Evolutionary conservation across 1,284 basidiomycete genomes (phyloP).

Genomic region (Rhodofomes roseus): DNA sequence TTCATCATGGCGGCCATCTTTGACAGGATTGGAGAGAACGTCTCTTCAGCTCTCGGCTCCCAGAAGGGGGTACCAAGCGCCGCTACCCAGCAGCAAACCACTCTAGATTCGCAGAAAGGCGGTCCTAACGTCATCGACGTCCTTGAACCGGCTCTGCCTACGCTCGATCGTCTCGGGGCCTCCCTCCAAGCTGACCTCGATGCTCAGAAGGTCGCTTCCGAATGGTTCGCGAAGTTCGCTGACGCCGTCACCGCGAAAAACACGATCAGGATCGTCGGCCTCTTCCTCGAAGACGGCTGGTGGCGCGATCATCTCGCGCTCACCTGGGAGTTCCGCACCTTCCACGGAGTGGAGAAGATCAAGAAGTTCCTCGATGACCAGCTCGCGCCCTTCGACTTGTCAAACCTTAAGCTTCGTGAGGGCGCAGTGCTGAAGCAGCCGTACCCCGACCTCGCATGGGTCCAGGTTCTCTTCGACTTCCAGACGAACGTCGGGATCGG

Average conservation of each 20-base stretch:
- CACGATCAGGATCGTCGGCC: conserved; percentile 30
- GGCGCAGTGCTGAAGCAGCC: conserved; percentile 33
- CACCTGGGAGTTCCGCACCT: conserved; percentile 60
- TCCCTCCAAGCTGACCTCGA: conserved; percentile 32
- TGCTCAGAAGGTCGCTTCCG: conserved; percentile 32
- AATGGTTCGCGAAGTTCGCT: conserved; percentile 46
- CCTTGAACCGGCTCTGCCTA: conserved; percentile 33
- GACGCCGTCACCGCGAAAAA: conserved; percentile 32
- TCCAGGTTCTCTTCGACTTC: conserved; percentile 51
- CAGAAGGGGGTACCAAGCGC: neutral
- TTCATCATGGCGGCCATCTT: neutral
- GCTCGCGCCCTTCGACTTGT: conserved; percentile 33
- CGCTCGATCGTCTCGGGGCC: conserved; percentile 39
- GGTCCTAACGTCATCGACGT: conserved; percentile 8
- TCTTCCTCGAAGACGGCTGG: conserved; percentile 40
- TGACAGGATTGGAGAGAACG: neutral
- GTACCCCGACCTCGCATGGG: conserved; percentile 51
- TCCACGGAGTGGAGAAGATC: conserved; percentile 41
- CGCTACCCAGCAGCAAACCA: no score
- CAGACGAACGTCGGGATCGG: conserved; percentile 43
- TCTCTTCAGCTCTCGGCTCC: neutral
- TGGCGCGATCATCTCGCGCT: conserved; percentile 57
- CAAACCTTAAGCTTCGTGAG: conserved; percentile 34
- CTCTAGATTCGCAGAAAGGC: neutral
- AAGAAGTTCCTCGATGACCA: conserved; percentile 38